Evolutionary conservation across 441 rosid species (phyloP).

Genomic region (Viola pubescens): DNA sequence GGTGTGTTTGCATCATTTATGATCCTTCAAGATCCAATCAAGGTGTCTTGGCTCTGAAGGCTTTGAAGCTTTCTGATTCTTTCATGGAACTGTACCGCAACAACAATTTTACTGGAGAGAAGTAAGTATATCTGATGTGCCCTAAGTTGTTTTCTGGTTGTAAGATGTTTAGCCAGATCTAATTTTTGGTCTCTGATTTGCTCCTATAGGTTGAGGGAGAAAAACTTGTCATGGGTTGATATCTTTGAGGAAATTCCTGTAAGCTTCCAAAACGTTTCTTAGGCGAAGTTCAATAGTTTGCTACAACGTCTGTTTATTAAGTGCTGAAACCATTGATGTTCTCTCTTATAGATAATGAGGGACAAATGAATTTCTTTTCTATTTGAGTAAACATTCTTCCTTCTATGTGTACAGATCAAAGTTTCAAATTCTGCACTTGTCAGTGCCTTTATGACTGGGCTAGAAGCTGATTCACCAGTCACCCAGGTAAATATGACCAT

Average conservation of each 20-base stretch:
- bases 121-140: constrained; percentile 35
- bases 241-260: constrained; percentile 98
- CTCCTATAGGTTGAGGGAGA: constrained; percentile 79
- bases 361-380: neutral
- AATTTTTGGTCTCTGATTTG: constrained; percentile 13
- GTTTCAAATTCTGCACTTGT: constrained; percentile 94
- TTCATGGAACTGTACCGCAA: constrained; percentile 83
- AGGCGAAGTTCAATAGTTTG: neutral
- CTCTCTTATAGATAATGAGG: too few species aligned
- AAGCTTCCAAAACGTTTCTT: constrained; percentile 27
- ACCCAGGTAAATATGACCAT: constrained; percentile 46
- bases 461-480: constrained; percentile 81
- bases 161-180: constrained; percentile 9
- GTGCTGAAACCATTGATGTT: too few species aligned
- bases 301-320: too few species aligned
- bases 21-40: constrained; percentile 90
- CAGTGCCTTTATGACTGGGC: constrained; percentile 90
- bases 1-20: constrained; percentile 92
- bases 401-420: constrained; percentile 57
- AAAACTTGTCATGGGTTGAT: constrained; percentile 94
- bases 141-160: constrained; percentile 2
- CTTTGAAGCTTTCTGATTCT: constrained; percentile 89
- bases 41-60: constrained; percentile 90
- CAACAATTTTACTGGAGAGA: constrained; percentile 86
- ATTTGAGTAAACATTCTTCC: neutral